Percentiles rank a stretch among this genome's conserved stretches.
Conservation (phyloP, 2,329 filamentous ascomycete genomes). For the Rhynchosporium agropyri region DNA sequence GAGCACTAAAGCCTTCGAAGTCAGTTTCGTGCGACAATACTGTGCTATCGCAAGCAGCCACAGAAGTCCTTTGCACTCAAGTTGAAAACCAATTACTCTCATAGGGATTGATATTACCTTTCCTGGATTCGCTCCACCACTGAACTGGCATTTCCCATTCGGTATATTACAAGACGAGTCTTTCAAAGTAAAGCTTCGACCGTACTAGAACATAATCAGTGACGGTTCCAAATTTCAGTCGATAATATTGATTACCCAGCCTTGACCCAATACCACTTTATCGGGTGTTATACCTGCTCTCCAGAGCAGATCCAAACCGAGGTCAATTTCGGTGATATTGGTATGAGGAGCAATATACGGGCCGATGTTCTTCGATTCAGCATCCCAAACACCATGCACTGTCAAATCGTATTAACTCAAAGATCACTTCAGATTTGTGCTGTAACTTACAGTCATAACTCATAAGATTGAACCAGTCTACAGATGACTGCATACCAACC, state of each 20-base stretch:
- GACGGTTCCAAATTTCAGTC: no score
- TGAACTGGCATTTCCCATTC: conserved; percentile 36
- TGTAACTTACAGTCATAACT: conserved; percentile 31
- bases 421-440: background rate
- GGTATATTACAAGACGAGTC: conserved; percentile 32
- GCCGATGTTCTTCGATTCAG: conserved; percentile 38
- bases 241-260: conserved; percentile 31
- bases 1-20: conserved; percentile 29
- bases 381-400: conserved; percentile 38
- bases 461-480: conserved; percentile 43
- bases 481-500: conserved; percentile 24
- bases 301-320: conserved; percentile 44
- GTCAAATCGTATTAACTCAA: background rate
- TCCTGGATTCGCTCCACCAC: conserved; percentile 34
- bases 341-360: conserved; percentile 45
- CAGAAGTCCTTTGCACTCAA: no score
- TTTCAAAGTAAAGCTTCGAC: conserved; percentile 45
- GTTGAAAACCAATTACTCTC: no score
- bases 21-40: no score
- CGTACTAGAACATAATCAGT: conserved; percentile 41
- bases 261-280: conserved; percentile 50
- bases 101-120: no score
- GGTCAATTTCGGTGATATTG: conserved; percentile 47
- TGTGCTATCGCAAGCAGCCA: no score
- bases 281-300: conserved; percentile 43